Evolutionary conservation across 495 filamentous ascomycete genomes (phyloP).

Genomic region (Penicillium goetzii): DNA sequence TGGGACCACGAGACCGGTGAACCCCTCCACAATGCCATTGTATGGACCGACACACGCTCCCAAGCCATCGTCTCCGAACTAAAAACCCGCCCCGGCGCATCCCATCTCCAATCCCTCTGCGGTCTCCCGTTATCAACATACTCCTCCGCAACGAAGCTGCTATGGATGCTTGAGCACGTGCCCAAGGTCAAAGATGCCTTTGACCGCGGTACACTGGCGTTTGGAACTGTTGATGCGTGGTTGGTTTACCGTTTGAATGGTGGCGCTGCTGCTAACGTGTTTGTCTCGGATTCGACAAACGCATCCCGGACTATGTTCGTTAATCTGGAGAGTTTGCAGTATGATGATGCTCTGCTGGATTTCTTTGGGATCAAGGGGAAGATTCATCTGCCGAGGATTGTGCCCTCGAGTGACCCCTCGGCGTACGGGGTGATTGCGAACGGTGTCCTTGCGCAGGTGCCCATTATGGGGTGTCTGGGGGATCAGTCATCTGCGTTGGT

Average conservation of each 20-base stretch:
- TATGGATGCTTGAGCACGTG: constrained; percentile 83
- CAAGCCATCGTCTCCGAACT: constrained; percentile 74
- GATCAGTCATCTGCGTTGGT: constrained; percentile 94
- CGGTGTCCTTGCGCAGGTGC: constrained; percentile 68
- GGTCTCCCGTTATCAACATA: constrained; percentile 93
- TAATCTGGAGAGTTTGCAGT: constrained; percentile 82
- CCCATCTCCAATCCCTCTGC: constrained; percentile 71
- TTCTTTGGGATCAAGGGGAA: constrained; percentile 80
- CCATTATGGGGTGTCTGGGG: constrained; percentile 85
- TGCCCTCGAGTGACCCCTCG: constrained; percentile 76
- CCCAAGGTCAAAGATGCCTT: constrained; percentile 74
- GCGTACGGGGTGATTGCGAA: constrained; percentile 70
- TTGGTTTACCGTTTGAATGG: constrained; percentile 89
- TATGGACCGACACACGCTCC: constrained; percentile 93
- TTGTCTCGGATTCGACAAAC: constrained; percentile 91
- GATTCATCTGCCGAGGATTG: constrained; percentile 79
- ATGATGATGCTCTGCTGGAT: constrained; percentile 76
- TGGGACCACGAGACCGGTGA: constrained; percentile 90
- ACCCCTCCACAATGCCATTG: constrained; percentile 85
- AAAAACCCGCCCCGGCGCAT: constrained; percentile 65
- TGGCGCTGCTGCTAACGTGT: constrained; percentile 66
- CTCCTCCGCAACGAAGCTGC: constrained; percentile 85
- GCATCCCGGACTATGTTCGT: constrained; percentile 97
- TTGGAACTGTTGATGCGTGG: constrained; percentile 94
- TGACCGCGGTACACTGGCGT: constrained; percentile 75